Evolutionary conservation across 208 protist genomes (phyloP), one percentile per base, ranked within the genome.

Genomic region (Angomonas ambiguus): DNA sequence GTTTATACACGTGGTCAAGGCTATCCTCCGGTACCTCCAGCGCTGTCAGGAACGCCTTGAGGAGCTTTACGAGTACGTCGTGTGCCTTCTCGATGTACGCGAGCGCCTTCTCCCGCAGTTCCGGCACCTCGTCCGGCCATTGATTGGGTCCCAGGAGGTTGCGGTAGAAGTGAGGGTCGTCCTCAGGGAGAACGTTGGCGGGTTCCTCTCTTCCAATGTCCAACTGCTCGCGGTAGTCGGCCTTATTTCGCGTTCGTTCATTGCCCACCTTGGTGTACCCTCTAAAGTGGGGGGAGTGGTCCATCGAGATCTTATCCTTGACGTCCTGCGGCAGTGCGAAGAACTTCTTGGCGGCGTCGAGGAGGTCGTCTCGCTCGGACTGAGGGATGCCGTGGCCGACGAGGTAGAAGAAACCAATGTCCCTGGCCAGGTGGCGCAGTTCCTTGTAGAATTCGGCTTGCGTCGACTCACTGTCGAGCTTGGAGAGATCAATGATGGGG

Each of bases 91-190:
- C 35, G 2, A 20, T 2, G 51, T 70, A 57, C 11, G 11, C 27
- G 13, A 65, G 60, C 41, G 38, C 60, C 13, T 24, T 34, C 25
- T 2, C 35, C 38, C 53, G 49, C 48, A 53, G 38, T n/a, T 55
- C 51, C 4, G 51, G 51, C 1, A 62, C 24, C 28, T 62, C 51
- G 25, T 62, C 51, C n/a, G 53, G 65, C 20, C 22, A 70, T 38
- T 62, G 55, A 30, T 55, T 62, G 25, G 60, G 60, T 22, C 60
- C 60, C 32, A 59, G 31, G 25, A 65, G 60, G 38, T 65, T 65
- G n/a, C 42, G 60, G 35, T 42, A 65, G 35, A 65, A 20, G 38
- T 45, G 38, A 8, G 38, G 38, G 16, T 59, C 53, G 11, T 59
- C 53, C 53, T 59, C 53, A 4, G 53, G 53, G 6, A 59, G 33